Evolutionary conservation across 2,329 filamentous ascomycete species (phyloP).

Genomic region (Neonectria ditissima): DNA sequence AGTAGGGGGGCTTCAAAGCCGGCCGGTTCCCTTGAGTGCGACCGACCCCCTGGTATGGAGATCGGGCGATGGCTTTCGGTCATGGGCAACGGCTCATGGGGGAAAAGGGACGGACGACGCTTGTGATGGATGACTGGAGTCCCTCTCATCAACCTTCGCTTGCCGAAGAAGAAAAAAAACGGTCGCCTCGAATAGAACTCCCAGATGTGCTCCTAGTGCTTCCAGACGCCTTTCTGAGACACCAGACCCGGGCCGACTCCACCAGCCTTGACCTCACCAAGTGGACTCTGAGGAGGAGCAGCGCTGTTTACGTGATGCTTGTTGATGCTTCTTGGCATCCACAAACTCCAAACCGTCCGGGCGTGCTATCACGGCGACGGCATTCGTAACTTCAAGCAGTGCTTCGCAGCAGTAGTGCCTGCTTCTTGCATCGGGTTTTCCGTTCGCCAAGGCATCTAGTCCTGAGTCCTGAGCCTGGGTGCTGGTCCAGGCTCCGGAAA

Average conservation of each 20-base stretch:
- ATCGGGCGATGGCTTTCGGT: background rate
- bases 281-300: conserved; percentile 19
- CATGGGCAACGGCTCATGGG: background rate
- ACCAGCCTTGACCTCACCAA: conserved; percentile 29
- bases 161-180: conserved; percentile 7
- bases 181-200: conserved; percentile 8
- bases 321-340: conserved; percentile 24
- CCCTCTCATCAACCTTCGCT: conserved; percentile 6
- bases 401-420: background rate
- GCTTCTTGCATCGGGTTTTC: background rate
- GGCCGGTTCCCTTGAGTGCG: background rate
- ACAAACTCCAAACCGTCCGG: background rate
- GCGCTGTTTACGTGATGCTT: conserved; percentile 29
- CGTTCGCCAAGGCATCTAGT: conserved; percentile 5
- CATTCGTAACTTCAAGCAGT: background rate
- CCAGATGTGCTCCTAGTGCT: background rate
- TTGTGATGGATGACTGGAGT: background rate
- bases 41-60: background rate
- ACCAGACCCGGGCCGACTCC: conserved; percentile 25
- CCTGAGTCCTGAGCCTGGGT: conserved; percentile 8
- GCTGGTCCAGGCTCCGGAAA: conserved; percentile 6
- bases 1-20: background rate
- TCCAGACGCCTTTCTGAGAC: background rate
- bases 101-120: background rate
- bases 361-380: conserved; percentile 14